Conservation (phyloP, 495 filamentous ascomycete species). For the Trypethelium eluteriae region DNA sequence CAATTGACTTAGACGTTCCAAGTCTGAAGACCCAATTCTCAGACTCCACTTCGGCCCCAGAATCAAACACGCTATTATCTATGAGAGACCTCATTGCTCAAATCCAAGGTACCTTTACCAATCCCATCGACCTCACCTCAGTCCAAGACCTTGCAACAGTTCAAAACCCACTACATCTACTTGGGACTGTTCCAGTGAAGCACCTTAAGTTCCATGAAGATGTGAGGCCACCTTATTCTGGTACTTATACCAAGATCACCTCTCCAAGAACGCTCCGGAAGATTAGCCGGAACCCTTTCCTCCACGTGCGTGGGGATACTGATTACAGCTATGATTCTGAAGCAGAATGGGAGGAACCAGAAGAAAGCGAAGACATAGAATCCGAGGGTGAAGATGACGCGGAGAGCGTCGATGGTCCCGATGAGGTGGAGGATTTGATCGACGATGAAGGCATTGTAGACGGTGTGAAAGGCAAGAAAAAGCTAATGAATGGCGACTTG, state of each 20-base stretch:
- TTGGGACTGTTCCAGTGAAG: slow-evolving; percentile 63
- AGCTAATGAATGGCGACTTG: slow-evolving; percentile 57
- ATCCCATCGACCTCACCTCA: slow-evolving; percentile 40
- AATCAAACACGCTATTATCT: slow-evolving; percentile 17
- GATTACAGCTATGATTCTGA: slow-evolving; percentile 97
- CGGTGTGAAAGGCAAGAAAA: slow-evolving; percentile 32
- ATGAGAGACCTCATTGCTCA: slow-evolving; percentile 60
- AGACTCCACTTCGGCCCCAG: background rate
- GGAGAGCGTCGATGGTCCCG: slow-evolving; percentile 51
- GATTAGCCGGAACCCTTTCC: slow-evolving; percentile 64
- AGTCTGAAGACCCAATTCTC: background rate
- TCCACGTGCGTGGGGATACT: slow-evolving; percentile 54
- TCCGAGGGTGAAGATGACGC: slow-evolving; percentile 77
- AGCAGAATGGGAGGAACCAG: slow-evolving; percentile 82
- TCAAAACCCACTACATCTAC: slow-evolving; percentile 42
- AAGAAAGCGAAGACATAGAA: slow-evolving; percentile 70
- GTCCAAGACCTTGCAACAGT: slow-evolving; percentile 23
- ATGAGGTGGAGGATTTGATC: slow-evolving; percentile 68
- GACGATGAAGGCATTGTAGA: slow-evolving; percentile 52
- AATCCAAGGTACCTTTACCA: slow-evolving; percentile 33
- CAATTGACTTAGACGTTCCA: background rate
- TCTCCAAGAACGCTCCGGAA: slow-evolving; percentile 44
- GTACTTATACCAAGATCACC: slow-evolving; percentile 62
- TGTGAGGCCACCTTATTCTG: slow-evolving; percentile 82
- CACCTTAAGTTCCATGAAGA: slow-evolving; percentile 77